Percentiles rank a stretch among this genome's conserved stretches.
phyloP scores from a whole-genome alignment of 768 basidiomycete species.

The Mycena alexandri region DNA sequence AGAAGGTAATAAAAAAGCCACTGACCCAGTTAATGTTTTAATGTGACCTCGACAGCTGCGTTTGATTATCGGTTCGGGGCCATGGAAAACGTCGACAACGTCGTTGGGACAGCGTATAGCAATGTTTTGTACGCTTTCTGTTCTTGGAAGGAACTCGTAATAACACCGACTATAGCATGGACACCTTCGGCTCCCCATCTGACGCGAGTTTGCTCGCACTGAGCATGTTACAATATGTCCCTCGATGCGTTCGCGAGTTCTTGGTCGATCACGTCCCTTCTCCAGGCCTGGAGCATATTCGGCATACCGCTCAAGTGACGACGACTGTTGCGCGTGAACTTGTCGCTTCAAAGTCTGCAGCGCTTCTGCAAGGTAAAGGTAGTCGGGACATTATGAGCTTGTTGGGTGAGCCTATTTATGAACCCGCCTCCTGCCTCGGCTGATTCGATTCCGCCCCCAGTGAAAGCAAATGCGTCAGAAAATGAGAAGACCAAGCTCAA shows the following conservation, averaged over 20 bases:
- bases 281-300: constrained; percentile 47
- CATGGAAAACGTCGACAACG: constrained; percentile 52
- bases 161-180: constrained; percentile 39
- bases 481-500: constrained; percentile 56
- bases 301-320: constrained; percentile 48
- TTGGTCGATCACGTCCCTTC: constrained; percentile 49
- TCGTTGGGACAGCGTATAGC: constrained; percentile 51
- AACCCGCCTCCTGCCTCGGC: not conserved
- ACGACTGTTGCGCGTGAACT: constrained; percentile 51
- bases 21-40: not conserved
- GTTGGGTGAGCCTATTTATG: constrained; percentile 49
- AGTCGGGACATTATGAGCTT: constrained; percentile 57
- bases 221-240: constrained; percentile 47
- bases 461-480: constrained; percentile 68
- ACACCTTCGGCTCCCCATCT: constrained; percentile 48
- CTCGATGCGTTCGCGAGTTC: constrained; percentile 48
- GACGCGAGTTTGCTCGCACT: constrained; percentile 49
- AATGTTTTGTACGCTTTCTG: constrained; percentile 50
- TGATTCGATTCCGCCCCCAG: constrained; percentile 42
- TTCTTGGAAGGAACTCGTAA: not conserved
- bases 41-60: constrained; percentile 48
- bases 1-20: constrained; percentile 48
- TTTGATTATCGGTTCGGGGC: constrained; percentile 64
- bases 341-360: constrained; percentile 51
- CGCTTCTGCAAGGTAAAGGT: constrained; percentile 49